Evolutionary conservation across 441 rosid genomes (phyloP), one percentile per base, ranked within the genome.

Genomic region (Adansonia grandidieri): DNA sequence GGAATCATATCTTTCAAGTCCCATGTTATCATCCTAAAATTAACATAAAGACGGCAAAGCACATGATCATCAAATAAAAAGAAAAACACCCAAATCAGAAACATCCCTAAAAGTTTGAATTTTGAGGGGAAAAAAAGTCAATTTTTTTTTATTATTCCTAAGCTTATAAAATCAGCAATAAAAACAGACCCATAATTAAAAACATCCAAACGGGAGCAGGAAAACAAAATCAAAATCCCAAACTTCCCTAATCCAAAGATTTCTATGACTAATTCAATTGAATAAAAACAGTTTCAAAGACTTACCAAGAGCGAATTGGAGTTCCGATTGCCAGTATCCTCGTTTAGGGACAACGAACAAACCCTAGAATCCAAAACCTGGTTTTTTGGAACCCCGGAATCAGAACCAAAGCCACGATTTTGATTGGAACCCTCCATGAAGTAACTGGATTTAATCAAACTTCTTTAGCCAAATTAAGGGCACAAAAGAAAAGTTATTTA

Each of bases 361-460:
- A 84, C 78, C 84, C 84, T 82, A 76, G 74, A 42, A 51, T 71
- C 78, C 64, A 76, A 85, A 78, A 8, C 32, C 57, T 32, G 71
- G 56, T 48, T 73, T 53, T 54, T 75, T 66, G 73, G 60, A 48
- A 51, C 47, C 28, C 57, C 19, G 51, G 58, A 22, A 19, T 63
- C 64, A 17, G 60, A 11, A 56, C 40, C 28, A 54, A 71, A 68
- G 65, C 51, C 13, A 6, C 20, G 40, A 82, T 37, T 48, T 62
- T 44, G 73, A 78, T 62, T 32, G 73, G 28, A 28, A 15, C 61
- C 79, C 75, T 80, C 86, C 89, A 86, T 83, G 2, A 17, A 48
- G 57, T 60, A 42, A 20, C 19, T 1, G 10, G 19, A 62, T 51
- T 10, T 1, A 14, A 24, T 22, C 22, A 8, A 47, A 63, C 0